These are phyloP conservation scores for Rhododendron mucronatum DNA, from an alignment of 148 eudicot species.

Conservation along the genomic window DNA sequence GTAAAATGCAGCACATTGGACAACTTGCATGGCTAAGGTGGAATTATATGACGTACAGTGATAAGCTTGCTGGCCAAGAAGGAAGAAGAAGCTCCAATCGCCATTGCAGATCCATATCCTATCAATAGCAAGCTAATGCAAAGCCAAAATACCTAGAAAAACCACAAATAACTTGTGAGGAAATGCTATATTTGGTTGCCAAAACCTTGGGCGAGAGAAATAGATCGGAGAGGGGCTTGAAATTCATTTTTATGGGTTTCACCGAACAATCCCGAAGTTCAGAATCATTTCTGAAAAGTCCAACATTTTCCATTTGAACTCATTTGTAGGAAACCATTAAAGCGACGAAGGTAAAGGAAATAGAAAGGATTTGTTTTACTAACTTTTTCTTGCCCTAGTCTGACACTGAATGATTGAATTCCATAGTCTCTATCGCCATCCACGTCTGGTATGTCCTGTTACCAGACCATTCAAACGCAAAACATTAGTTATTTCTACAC, in stretches of 20 bases:
- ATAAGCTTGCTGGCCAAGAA: constrained; percentile 14
- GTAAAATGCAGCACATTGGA: not conserved
- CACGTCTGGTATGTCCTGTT: constrained; percentile 27
- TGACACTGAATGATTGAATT: constrained; percentile 18
- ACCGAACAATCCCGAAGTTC: not conserved
- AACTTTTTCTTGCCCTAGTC: constrained; percentile 20
- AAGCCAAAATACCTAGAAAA: constrained; percentile 33
- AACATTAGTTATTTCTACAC: no score
- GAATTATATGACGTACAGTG: constrained; percentile 18
- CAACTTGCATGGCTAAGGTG: not conserved
- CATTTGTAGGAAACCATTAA: not conserved
- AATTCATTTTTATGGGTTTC: not conserved
- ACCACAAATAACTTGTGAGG: not conserved
- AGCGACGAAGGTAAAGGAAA: not conserved
- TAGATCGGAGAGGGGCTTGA: not conserved
- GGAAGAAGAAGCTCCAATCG: constrained; percentile 29
- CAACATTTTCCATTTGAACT: not conserved
- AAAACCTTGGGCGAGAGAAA: not conserved
- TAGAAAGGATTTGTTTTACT: not conserved
- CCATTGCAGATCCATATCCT: constrained; percentile 37
- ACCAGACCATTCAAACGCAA: not conserved
- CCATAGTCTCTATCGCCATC: constrained; percentile 24
- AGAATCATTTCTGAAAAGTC: not conserved
- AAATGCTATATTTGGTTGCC: not conserved
- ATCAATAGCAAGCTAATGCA: constrained; percentile 33